phyloP scores from a whole-genome alignment of 2,329 filamentous ascomycete species.

The Camillea tinctor region DNA sequence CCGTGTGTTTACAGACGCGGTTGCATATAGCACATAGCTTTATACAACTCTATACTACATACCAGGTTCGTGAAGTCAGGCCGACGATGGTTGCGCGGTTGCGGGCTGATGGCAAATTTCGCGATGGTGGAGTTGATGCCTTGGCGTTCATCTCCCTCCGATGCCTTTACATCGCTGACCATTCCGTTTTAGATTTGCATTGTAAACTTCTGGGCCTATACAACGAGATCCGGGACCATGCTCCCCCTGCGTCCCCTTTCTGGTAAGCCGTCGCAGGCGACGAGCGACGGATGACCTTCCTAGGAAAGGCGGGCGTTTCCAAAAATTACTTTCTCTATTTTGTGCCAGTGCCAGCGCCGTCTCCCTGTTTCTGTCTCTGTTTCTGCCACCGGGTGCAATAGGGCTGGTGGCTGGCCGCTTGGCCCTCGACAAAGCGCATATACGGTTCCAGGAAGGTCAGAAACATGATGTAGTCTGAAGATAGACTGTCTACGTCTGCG shows the following conservation, averaged over 20 bases:
- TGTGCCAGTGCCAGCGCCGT: not conserved
- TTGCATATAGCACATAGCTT: not conserved
- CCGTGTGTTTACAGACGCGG: not conserved
- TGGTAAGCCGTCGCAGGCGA: not conserved
- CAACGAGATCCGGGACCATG: not conserved
- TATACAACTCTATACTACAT: not conserved
- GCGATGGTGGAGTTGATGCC: slow-evolving; percentile 6
- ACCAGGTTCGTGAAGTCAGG: not conserved
- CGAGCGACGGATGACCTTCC: not conserved
- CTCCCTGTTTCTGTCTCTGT: not conserved
- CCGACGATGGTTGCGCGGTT: slow-evolving; percentile 8
- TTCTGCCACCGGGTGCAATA: not conserved
- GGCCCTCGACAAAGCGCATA: not conserved
- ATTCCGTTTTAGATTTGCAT: slow-evolving; percentile 18
- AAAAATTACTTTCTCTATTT: not conserved
- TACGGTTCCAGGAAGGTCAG: not conserved
- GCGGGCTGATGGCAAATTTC: slow-evolving; percentile 12
- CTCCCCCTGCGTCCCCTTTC: not conserved
- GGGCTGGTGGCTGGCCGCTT: not conserved
- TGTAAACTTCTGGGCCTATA: not conserved
- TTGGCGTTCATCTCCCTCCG: slow-evolving; percentile 22
- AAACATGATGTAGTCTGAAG: not conserved
- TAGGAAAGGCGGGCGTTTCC: not conserved
- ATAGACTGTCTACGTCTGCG: slow-evolving; percentile 3
- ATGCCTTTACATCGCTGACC: slow-evolving; percentile 16